Percentiles rank a stretch among this genome's conserved stretches.
phyloP scores from a whole-genome alignment of 2,329 filamentous ascomycete species.

The Colletotrichum lini region DNA sequence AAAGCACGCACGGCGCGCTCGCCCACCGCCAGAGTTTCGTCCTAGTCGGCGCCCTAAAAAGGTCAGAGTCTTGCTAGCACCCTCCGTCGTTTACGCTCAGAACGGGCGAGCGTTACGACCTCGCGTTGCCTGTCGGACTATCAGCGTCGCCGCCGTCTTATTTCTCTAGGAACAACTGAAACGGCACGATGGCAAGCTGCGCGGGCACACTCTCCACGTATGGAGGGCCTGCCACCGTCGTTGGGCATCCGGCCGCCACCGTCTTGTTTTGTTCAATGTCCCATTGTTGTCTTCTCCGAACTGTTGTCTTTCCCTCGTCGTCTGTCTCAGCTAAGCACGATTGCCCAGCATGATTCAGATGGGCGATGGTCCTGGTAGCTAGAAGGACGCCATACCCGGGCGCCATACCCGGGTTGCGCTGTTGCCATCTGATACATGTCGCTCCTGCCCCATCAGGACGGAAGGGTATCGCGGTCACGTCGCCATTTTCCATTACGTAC shows the following conservation, averaged over 20 bases:
- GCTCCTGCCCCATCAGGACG: not conserved
- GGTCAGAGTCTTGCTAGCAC: conserved; percentile 27
- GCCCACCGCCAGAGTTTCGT: conserved; percentile 23
- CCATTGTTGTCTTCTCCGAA: not conserved
- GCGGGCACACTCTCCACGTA: conserved; percentile 5
- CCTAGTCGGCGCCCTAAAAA: conserved; percentile 20
- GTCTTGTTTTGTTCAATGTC: conserved; percentile 15
- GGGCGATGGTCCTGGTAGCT: not conserved
- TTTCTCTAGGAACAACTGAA: conserved; percentile 24
- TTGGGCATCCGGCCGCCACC: not conserved
- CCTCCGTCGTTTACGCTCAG: conserved; percentile 15
- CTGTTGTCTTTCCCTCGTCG: conserved; percentile 4
- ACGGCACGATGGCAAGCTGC: conserved; percentile 29
- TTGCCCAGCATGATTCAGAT: not conserved
- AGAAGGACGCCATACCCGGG: conserved; percentile 10
- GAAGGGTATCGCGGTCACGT: not conserved
- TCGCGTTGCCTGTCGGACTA: conserved; percentile 8
- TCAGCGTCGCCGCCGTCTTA: conserved; percentile 5
- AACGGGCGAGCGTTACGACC: conserved; percentile 29
- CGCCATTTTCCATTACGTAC: not conserved
- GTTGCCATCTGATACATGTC: not conserved
- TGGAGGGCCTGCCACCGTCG: not conserved
- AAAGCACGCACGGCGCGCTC: conserved; percentile 15
- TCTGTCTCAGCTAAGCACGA: not conserved
- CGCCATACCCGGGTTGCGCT: conserved; percentile 7